A percentile compares a stretch with the other conserved stretches of the same genome.
phyloP scores from a whole-genome alignment of 306 rosid genomes.

The Canavalia ensiformis region DNA sequence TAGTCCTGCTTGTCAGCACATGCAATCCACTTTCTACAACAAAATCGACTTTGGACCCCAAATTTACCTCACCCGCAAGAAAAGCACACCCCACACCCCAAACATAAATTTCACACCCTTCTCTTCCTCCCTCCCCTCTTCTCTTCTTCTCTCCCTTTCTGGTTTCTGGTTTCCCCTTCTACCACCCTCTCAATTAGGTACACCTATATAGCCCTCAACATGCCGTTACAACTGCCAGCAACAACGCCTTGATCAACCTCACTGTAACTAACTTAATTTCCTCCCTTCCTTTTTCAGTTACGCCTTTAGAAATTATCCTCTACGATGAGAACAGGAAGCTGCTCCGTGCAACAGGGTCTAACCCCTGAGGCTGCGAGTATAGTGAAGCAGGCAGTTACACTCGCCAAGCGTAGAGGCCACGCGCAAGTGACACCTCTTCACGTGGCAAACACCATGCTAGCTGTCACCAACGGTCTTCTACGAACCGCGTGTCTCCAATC shows the following conservation, averaged over 20 bases:
- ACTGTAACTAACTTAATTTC: neutral
- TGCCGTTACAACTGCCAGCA: constrained; percentile 34
- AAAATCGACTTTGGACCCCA: constrained; percentile 91
- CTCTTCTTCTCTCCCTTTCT: constrained; percentile 24
- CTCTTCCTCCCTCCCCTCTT: constrained; percentile 32
- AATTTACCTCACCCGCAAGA: constrained; percentile 90
- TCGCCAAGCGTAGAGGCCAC: constrained; percentile 90
- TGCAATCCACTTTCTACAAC: constrained; percentile 97
- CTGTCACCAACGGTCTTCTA: constrained; percentile 68
- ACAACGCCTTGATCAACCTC: constrained; percentile 12
- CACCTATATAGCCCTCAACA: constrained; percentile 28
- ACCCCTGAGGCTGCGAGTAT: constrained; percentile 77
- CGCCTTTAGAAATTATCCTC: neutral
- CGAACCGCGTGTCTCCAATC: constrained; percentile 92
- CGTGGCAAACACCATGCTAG: constrained; percentile 89
- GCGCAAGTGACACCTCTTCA: constrained; percentile 98
- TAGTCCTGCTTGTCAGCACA: constrained; percentile 94
- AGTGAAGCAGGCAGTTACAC: constrained; percentile 79
- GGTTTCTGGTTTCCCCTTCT: too few relatives aligned
- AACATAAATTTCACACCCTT: constrained; percentile 65
- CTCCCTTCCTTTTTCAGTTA: constrained; percentile 3
- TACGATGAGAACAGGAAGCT: constrained; percentile 86
- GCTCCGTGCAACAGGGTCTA: constrained; percentile 82
- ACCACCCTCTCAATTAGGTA: neutral
- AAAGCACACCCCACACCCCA: constrained; percentile 74